Percentiles rank a stretch among this genome's conserved stretches.
Conservation (phyloP, 2,329 filamentous ascomycete genomes). For the Corinectria fuckeliana region DNA sequence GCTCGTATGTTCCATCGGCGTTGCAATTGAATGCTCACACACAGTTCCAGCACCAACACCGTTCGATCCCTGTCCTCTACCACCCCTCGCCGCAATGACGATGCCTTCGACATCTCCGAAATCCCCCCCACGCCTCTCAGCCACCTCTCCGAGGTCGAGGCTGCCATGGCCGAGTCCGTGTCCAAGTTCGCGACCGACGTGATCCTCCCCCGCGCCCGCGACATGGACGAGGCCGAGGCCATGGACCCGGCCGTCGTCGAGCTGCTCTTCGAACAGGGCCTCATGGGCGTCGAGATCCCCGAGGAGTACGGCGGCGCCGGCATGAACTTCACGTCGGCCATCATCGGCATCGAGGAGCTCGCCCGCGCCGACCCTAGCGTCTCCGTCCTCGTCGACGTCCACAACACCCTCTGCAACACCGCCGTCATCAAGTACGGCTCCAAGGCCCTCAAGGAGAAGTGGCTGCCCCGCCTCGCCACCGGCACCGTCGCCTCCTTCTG, state of each 20-base stretch:
- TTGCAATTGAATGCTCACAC: constrained; percentile 11
- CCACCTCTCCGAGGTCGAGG: constrained; percentile 88
- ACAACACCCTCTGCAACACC: constrained; percentile 98
- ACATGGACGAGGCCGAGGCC: constrained; percentile 95
- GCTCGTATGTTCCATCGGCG: background rate
- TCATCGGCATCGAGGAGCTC: constrained; percentile 96
- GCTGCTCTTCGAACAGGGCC: constrained; percentile 93
- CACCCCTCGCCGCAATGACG: constrained; percentile 53
- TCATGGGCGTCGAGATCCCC: constrained; percentile 97
- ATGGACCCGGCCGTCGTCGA: constrained; percentile 92
- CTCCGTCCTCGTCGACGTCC: constrained; percentile 93
- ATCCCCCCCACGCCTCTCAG: constrained; percentile 91
- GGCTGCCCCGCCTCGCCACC: constrained; percentile 88
- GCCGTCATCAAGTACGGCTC: constrained; percentile 86
- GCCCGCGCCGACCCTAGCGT: constrained; percentile 94
- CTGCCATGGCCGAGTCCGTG: constrained; percentile 87
- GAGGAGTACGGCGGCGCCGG: constrained; percentile 96
- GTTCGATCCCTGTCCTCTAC: constrained; percentile 67
- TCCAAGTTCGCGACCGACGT: constrained; percentile 89
- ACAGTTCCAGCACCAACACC: constrained; percentile 40
- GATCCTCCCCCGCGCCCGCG: constrained; percentile 87
- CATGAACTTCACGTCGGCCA: constrained; percentile 98
- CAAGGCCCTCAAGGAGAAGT: constrained; percentile 79
- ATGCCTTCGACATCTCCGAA: constrained; percentile 68
- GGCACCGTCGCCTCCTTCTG: constrained; percentile 92